Evolutionary conservation across 768 basidiomycete genomes (phyloP), one percentile per base, ranked within the genome.

Genomic region (Scleroderma citrinum): DNA sequence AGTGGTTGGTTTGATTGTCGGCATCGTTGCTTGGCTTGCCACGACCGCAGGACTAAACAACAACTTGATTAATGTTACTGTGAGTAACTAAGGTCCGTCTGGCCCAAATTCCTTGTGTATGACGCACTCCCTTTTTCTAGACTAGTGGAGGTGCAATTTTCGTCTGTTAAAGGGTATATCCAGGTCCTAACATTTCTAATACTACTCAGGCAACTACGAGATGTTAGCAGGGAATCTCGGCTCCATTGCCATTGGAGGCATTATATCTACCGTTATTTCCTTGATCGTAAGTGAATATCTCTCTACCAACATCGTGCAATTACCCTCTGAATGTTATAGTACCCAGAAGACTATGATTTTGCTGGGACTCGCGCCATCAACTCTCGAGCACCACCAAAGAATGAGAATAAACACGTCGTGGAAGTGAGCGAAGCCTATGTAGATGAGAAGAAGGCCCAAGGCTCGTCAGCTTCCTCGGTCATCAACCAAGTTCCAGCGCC

Each of bases 211-310:
- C 17, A 76, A 80, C 62, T 72, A 73, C 48, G 76, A 79, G 59
- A 94, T 96, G 91, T 74, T 96, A 14, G 83, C 90, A 0, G 93
- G 93, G 2, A 93, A 94, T 67, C 69, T 95, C n/a, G 84, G 83
- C 2, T 83, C 90, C 2, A 88, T 94, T 55, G 85, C 80, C 23
- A 73, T 87, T 12, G 89, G 91, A 7, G 90, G 77, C 3, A 83
- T 96, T 47, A 71, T 96, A 53, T 77, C 91, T 2, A 73, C 82
- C 20, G 71, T 67, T 3, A 67, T 76, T 31, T 90, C 91, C 0
- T 63, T 81, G 40, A 70, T 92, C 20, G 85, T 85, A 59, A 50
- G 80, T 66, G 7, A 5, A 20, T 3, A 3, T 43, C 41, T 29
- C 14, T 0, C n/a, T 26, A 16, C 30, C 16, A 2, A 30, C 19